These are phyloP conservation scores for Apostasia shenzhenica DNA, from an alignment of 106 monocot genomes.

Conservation along the genomic window DNA sequence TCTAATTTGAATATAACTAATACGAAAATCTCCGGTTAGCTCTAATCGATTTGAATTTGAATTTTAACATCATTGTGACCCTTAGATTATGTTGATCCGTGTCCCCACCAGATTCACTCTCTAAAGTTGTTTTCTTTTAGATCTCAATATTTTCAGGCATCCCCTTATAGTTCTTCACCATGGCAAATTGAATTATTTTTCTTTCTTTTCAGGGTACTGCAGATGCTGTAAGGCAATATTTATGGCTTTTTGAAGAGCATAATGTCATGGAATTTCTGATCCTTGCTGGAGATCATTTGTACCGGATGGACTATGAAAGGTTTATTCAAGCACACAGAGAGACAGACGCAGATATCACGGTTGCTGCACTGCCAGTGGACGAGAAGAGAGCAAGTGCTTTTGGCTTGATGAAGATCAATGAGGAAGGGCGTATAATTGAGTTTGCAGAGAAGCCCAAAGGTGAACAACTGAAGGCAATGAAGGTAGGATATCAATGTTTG, in stretches of 20 bases:
- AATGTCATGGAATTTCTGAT: conserved; percentile 84
- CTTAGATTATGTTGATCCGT: too few species aligned
- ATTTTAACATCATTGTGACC: too few species aligned
- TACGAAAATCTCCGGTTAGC: too few species aligned
- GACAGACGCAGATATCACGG: conserved; percentile 93
- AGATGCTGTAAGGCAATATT: conserved; percentile 94
- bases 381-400: conserved; percentile 86
- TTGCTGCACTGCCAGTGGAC: conserved; percentile 93
- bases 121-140: too few species aligned
- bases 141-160: too few species aligned
- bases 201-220: conserved; percentile 63
- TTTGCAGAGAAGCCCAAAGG: conserved; percentile 97
- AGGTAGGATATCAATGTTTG: conserved; percentile 29
- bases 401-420: conserved; percentile 97
- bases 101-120: too few species aligned
- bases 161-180: too few species aligned
- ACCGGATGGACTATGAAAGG: conserved; percentile 97
- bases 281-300: conserved; percentile 94
- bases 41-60: too few species aligned
- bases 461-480: conserved; percentile 85
- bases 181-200: too few species aligned
- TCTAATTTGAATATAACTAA: too few species aligned
- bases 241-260: conserved; percentile 96
- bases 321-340: conserved; percentile 98
- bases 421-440: conserved; percentile 90